Evolutionary conservation across 352 stramenopile species (phyloP).

Genomic region (Phytophthora cryptogea): DNA sequence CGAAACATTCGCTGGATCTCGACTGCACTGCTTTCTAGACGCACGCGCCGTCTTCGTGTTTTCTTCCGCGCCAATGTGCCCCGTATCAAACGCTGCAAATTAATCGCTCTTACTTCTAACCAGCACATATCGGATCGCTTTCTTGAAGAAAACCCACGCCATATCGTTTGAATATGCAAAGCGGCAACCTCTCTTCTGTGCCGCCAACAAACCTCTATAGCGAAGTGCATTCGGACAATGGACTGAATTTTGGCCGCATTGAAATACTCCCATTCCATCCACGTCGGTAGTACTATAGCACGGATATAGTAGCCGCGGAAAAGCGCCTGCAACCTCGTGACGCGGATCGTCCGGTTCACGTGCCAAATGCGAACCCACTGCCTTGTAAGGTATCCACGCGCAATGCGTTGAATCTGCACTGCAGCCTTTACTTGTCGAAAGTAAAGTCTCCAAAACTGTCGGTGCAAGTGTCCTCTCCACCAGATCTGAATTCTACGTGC

Average conservation of each 20-base stretch:
- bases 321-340: slow-evolving; percentile 58
- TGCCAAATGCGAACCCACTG: slow-evolving; percentile 59
- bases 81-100: slow-evolving; percentile 63
- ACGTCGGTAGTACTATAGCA: slow-evolving; percentile 46
- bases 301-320: slow-evolving; percentile 61
- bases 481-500: slow-evolving; percentile 57
- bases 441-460: slow-evolving; percentile 52
- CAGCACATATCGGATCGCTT: slow-evolving; percentile 57
- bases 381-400: slow-evolving; percentile 57
- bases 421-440: slow-evolving; percentile 43
- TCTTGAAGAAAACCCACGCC: slow-evolving; percentile 52
- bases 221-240: slow-evolving; percentile 58
- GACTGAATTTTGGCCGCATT: slow-evolving; percentile 71
- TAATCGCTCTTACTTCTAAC: slow-evolving; percentile 45
- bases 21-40: slow-evolving; percentile 32
- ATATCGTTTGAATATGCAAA: slow-evolving; percentile 67
- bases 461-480: slow-evolving; percentile 51
- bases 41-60: slow-evolving; percentile 17
- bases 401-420: slow-evolving; percentile 60
- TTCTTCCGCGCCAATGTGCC: slow-evolving; percentile 52
- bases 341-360: slow-evolving; percentile 48
- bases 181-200: slow-evolving; percentile 39
- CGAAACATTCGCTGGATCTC: slow-evolving; percentile 78
- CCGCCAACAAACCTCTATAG: slow-evolving; percentile 9
- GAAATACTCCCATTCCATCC: slow-evolving; percentile 60